Base-by-base conservation (phyloP, 345 rosid genomes). In the Euphorbia pulcherrima region DNA sequence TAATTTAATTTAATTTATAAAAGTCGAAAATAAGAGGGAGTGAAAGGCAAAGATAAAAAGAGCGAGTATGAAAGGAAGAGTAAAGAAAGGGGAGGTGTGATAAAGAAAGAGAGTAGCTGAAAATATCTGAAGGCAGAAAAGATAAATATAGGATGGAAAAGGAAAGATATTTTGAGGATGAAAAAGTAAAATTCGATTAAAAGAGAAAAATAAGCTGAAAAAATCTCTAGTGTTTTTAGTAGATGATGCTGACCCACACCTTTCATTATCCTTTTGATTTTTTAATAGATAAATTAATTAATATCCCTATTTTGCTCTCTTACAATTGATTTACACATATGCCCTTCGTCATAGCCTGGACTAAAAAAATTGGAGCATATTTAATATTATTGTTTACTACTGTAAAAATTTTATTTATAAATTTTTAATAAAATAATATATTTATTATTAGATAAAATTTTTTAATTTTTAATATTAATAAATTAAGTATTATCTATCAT, bases 161-260 rank as follows among this genome's bases (percentile, higher is more conserved):
- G 2, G 20, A 46, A 60, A 64, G 82, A 78, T 74, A 75, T 78
- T 78, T 78, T 71, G 30, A 56, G 46, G 70, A 54, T 23, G 13
- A 53, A 37, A 21, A 7, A 48, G 47, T 33, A 2, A 41, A 63
- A 41, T 54, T 62, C 33, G 26, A 33, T 44, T 2, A 44, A 44
- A 44, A 44, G 10, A 44, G 0, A 50, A 5, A 50, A 50, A 50
- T 44, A 65, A 33, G 33, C 20, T 16, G 2, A 37, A 35, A 61
- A 74, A 51, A 53, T 65, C 60, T 20, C 2, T 0, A 10, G 28
- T 1, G 11, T 20, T 1, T 6, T 30, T 35, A n/a, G 47, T 23
- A 17, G 30, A 35, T 2, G 67, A 69, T 13, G 37, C 14, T 65
- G 75, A 67, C 60, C 12, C 3, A 44, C 17, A 44, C 16, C 17